Evolutionary conservation across 495 filamentous ascomycete genomes (phyloP), one percentile per base, ranked within the genome.

Genomic region (Penicillium paradoxum): DNA sequence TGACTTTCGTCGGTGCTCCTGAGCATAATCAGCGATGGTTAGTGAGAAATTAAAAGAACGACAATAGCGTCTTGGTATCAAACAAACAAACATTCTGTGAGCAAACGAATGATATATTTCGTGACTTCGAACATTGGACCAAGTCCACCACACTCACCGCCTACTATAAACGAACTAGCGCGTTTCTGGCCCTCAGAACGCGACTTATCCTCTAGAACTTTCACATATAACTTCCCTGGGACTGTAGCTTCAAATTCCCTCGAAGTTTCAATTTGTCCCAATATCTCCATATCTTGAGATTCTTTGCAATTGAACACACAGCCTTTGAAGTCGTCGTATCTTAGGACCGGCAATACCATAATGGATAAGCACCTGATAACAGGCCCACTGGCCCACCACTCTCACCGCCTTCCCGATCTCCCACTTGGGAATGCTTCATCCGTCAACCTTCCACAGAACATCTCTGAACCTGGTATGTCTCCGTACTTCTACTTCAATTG

Each of bases 351-450:
- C 41, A 44, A 18, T 29, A 44, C n/a, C 9, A 8, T n/a, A 24
- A 44, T 17, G 14, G n/a, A 29, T 44, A 21, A 42, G 39, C 21
- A 42, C n/a, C n/a, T n/a, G n/a, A n/a, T n/a, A 18, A 42, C 19
- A 18, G n/a, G 36, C 37, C 48, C 34, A 17, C 45, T 32, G n/a
- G 42, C 13, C 6, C 45, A 25, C 5, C n/a, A 10, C 15, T 1
- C 48, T 41, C 48, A 50, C 48, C 48, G 48, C 48, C 48, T 33
- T 50, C 25, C 45, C n/a, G 19, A 36, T 41, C 27, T 41, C 48
- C 39, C 27, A 34, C 39, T 43, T 43, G 19, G 24, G 25, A 30
- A 15, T 42, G 39, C 41, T 29, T 44, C 40, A 17, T 44, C 30
- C 32, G 30, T 37, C 45, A 8, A n/a, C 30, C 29, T 34, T 6